Evolutionary conservation across 78 protist genomes (phyloP), one percentile per base, ranked within the genome.

Genomic region (Emiliania huxleyi): DNA sequence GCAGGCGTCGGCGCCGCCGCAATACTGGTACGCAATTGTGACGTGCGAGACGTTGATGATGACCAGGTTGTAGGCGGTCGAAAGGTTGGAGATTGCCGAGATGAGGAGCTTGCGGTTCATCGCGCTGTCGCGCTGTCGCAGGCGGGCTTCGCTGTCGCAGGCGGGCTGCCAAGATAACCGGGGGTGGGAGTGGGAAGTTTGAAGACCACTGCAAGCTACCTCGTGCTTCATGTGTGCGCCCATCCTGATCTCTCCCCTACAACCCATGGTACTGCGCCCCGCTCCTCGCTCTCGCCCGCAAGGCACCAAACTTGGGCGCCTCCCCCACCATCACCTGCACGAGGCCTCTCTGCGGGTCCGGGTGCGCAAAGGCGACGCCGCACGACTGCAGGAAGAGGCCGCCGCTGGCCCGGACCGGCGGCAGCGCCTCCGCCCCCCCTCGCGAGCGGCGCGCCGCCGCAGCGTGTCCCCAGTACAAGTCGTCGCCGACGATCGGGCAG

Each of bases 181-280:
- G n/a, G n/a, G n/a, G n/a, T n/a, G n/a, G n/a, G n/a, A n/a, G n/a
- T n/a, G n/a, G n/a, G n/a, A n/a, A n/a, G n/a, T n/a, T n/a, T n/a
- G n/a, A n/a, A n/a, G n/a, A n/a, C n/a, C n/a, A n/a, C n/a, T n/a
- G n/a, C n/a, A n/a, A n/a, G n/a, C n/a, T n/a, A n/a, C n/a, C n/a
- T n/a, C n/a, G n/a, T n/a, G n/a, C n/a, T n/a, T n/a, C n/a, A n/a
- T n/a, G n/a, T n/a, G n/a, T n/a, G n/a, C n/a, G n/a, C 98, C 98
- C 48, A 97, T 89, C 0, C 98, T 97, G n/a, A 97, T 87, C 11
- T 94, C n/a, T n/a, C n/a, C n/a, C n/a, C n/a, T n/a, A n/a, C n/a
- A n/a, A n/a, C n/a, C n/a, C n/a, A n/a, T n/a, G n/a, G n/a, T n/a
- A n/a, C n/a, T n/a, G n/a, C n/a, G n/a, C n/a, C n/a, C n/a, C n/a